phyloP scores from a whole-genome alignment of 345 rosid genomes.

The Triadica sebifera region DNA sequence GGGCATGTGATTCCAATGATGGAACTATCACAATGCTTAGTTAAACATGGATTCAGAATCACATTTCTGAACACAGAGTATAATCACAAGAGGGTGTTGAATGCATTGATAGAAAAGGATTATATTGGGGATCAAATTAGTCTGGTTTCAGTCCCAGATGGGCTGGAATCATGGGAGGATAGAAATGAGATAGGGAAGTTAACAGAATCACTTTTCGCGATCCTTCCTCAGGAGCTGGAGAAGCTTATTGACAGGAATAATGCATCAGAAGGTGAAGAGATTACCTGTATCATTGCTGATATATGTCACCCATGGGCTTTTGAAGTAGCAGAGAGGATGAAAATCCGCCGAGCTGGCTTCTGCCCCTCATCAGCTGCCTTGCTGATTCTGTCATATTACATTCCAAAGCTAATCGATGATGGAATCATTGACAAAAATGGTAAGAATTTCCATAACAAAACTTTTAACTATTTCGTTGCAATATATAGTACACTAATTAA shows the following conservation, averaged over 20 bases:
- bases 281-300: conserved; percentile 51
- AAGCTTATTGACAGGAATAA: conserved; percentile 30
- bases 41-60: conserved; percentile 6
- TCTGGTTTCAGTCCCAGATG: conserved; percentile 46
- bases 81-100: conserved; percentile 31
- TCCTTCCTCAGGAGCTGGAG: conserved; percentile 42
- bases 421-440: conserved; percentile 46
- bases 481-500: background rate
- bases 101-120: conserved; percentile 16
- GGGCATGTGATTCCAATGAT: conserved; percentile 24
- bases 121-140: conserved; percentile 15
- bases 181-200: conserved; percentile 32
- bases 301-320: conserved; percentile 30
- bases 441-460: background rate
- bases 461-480: background rate
- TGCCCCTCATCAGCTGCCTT: conserved; percentile 41
- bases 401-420: conserved; percentile 39
- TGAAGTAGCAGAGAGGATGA: conserved; percentile 40
- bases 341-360: conserved; percentile 37
- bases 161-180: conserved; percentile 38
- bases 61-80: conserved; percentile 39
- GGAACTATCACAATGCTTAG: conserved; percentile 26
- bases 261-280: conserved; percentile 17
- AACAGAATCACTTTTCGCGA: conserved; percentile 21
- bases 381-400: conserved; percentile 27